Evolutionary conservation across 2,329 filamentous ascomycete species (phyloP).

Genomic region (Aphanocladium album): DNA sequence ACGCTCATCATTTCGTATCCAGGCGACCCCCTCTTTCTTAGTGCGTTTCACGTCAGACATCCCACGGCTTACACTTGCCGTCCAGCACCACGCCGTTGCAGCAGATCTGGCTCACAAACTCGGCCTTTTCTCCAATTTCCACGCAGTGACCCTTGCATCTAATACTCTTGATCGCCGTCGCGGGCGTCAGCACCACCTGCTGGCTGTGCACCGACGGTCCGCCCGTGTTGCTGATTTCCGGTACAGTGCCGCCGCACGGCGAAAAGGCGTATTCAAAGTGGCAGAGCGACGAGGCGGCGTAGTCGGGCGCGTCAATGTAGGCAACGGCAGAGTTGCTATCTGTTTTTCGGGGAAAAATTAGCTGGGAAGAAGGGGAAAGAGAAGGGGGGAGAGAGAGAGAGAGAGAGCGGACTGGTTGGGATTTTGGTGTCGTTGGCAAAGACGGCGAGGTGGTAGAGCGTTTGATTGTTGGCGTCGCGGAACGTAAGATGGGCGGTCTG

Average conservation of each 20-base stretch:
- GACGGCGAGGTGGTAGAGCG: conserved; percentile 34
- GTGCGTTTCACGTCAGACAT: conserved; percentile 3
- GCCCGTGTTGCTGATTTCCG: conserved; percentile 24
- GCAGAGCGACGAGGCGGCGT: conserved; percentile 37
- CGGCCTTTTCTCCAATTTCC: conserved; percentile 32
- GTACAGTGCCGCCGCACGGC: conserved; percentile 18
- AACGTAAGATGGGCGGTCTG: conserved; percentile 40
- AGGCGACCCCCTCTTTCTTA: not conserved
- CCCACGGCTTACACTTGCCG: conserved; percentile 35
- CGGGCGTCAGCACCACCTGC: conserved; percentile 40
- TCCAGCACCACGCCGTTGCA: conserved; percentile 40
- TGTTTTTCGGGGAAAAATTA: not conserved
- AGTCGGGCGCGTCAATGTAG: conserved; percentile 39
- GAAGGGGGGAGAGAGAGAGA: not conserved
- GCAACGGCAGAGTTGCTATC: conserved; percentile 33
- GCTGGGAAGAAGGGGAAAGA: not conserved
- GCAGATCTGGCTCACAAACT: conserved; percentile 32
- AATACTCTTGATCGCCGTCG: conserved; percentile 38
- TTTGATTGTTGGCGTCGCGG: conserved; percentile 34
- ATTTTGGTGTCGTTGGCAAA: conserved; percentile 36
- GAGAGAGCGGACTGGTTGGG: conserved; percentile 29
- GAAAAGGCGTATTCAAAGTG: conserved; percentile 27
- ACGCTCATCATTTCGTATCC: not conserved
- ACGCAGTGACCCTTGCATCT: conserved; percentile 40
- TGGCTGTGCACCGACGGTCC: conserved; percentile 20